These are phyloP conservation scores for Neonectria neomacrospora DNA, from an alignment of 2,329 filamentous ascomycete genomes.

Conservation along the genomic window DNA sequence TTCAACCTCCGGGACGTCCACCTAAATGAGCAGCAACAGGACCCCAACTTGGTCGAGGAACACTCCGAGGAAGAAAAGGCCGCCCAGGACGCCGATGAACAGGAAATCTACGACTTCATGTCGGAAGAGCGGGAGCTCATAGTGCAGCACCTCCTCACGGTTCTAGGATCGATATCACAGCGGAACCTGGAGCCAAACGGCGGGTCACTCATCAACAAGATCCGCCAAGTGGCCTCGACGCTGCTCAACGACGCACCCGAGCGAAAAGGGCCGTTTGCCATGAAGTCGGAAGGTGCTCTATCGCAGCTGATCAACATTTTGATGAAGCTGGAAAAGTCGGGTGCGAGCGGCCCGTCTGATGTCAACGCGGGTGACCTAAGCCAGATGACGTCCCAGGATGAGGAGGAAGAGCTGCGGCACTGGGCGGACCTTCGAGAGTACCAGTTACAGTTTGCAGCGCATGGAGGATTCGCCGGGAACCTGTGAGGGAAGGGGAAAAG, in stretches of 20 bases:
- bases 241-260: conserved; percentile 71
- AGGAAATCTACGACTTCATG: conserved; percentile 72
- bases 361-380: conserved; percentile 46
- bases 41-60: conserved; percentile 50
- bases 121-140: conserved; percentile 82
- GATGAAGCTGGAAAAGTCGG: conserved; percentile 76
- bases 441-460: conserved; percentile 76
- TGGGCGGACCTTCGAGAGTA: conserved; percentile 86
- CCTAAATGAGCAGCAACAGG: conserved; percentile 57
- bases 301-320: conserved; percentile 79
- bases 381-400: conserved; percentile 66
- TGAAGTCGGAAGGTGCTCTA: conserved; percentile 76
- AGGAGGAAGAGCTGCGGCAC: conserved; percentile 78
- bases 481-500: conserved; percentile 29
- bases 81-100: conserved; percentile 54
- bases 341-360: conserved; percentile 48
- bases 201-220: conserved; percentile 79
- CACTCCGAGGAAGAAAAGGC: conserved; percentile 52
- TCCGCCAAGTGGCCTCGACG: conserved; percentile 84
- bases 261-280: conserved; percentile 61
- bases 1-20: conserved; percentile 79
- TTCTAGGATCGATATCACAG: conserved; percentile 82
- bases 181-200: conserved; percentile 83
- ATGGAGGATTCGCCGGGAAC: conserved; percentile 63
- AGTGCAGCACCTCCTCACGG: conserved; percentile 79